Evolutionary conservation across 2,329 filamentous ascomycete genomes (phyloP), one percentile per base, ranked within the genome.

Genomic region (Pseudogymnoascus sp.): DNA sequence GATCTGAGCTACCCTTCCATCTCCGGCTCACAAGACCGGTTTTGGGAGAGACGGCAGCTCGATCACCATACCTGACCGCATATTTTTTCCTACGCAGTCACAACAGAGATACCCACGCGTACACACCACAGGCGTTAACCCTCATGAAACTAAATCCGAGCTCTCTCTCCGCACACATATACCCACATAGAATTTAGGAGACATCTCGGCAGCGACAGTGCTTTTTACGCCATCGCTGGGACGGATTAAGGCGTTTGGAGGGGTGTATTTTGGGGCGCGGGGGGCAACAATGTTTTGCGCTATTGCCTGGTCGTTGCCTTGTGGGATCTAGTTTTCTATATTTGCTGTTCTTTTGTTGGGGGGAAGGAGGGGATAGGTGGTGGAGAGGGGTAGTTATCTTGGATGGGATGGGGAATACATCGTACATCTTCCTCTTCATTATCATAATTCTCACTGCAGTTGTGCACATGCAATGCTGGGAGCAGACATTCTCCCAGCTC

Each of bases 271-370:
- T 31, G 44, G 7, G 58, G 21, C 72, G 72, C 67, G 41, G 70
- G 71, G 68, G 69, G 70, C 71, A 77, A 82, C 77, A 83, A 82
- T 83, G 80, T 76, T 73, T 68, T 77, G 75, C 80, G 80, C 80
- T 82, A 82, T 82, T 75, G 74, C 69, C 66, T 69, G 69, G 21
- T 15, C 55, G 39, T 27, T 55, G 27, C 60, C 44, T 55, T 27
- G 44, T 55, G 44, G 44, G 44, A 9, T 55, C 44, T 55, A 33
- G 4, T 25, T 21, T 42, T 15, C 31, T 31, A 17, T 38, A 13
- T 12, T 51, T 51, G 15, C n/a, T 51, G 42, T 7, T n/a, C 12
- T 42, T n/a, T 51, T 55, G 21, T 21, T 21, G 21, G 21, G 21
- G 21, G 21, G 21, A 21, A 21, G 21, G 21, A 21, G 21, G 21